A percentile compares a stretch with the other conserved stretches of the same genome.
phyloP scores from a whole-genome alignment of 2,329 filamentous ascomycete genomes.

The Diaporthe caulivora region DNA sequence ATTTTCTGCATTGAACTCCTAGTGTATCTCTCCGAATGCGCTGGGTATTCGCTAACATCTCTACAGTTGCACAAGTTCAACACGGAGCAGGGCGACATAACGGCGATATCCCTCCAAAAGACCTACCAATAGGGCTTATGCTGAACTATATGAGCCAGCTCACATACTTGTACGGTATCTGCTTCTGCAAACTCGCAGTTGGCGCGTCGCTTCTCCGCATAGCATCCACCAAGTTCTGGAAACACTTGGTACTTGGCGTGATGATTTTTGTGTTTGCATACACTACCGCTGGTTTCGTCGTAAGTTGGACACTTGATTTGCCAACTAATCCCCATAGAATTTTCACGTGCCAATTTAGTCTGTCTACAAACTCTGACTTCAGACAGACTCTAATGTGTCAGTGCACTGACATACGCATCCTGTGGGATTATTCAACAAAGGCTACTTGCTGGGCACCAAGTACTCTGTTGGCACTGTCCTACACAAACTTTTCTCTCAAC shows the following conservation, averaged over 20 bases:
- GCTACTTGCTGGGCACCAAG: slow-evolving; percentile 56
- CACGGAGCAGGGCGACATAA: slow-evolving; percentile 53
- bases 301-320: slow-evolving; percentile 39
- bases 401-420: slow-evolving; percentile 58
- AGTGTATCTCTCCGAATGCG: background rate
- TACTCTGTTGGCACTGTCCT: slow-evolving; percentile 57
- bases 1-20: background rate
- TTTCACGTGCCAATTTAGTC: background rate
- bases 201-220: slow-evolving; percentile 57
- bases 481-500: slow-evolving; percentile 54
- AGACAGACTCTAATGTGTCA: slow-evolving; percentile 59
- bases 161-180: slow-evolving; percentile 56
- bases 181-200: slow-evolving; percentile 57
- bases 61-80: slow-evolving; percentile 8
- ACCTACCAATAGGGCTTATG: slow-evolving; percentile 54
- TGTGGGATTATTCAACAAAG: slow-evolving; percentile 57
- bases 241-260: slow-evolving; percentile 50
- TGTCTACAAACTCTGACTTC: background rate
- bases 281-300: slow-evolving; percentile 52
- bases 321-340: background rate
- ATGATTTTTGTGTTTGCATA: slow-evolving; percentile 53
- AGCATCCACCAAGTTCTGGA: slow-evolving; percentile 51
- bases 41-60: background rate
- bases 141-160: slow-evolving; percentile 59
- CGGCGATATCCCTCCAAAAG: slow-evolving; percentile 52